Conservation (phyloP, 345 rosid species). For the Stellera chamaejasme region DNA sequence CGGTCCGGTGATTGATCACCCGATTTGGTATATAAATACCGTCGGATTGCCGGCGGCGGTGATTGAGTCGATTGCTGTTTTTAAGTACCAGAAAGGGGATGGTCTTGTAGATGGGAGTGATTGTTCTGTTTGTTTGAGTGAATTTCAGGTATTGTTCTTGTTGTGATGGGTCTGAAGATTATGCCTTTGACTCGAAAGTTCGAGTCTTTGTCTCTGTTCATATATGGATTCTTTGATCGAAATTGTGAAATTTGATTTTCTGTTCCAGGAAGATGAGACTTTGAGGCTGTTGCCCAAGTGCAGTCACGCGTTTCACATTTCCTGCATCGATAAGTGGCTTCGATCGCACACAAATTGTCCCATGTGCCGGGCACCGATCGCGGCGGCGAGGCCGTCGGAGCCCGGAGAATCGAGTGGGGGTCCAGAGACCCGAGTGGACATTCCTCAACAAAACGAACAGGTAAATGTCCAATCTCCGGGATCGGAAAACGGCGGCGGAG, state of each 20-base stretch:
- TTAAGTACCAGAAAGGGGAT: conserved; percentile 34
- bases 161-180: no score
- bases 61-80: conserved; percentile 46
- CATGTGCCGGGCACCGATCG: conserved; percentile 55
- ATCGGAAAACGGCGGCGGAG: conserved; percentile 22
- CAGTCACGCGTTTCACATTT: conserved; percentile 62
- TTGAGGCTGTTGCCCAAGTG: conserved; percentile 66
- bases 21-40: conserved; percentile 62
- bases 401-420: neutral
- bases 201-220: no score
- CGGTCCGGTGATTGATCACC: conserved; percentile 45
- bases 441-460: conserved; percentile 20
- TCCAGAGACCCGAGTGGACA: conserved; percentile 19
- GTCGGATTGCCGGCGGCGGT: conserved; percentile 45
- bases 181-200: no score
- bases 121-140: conserved; percentile 69
- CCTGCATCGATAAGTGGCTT: conserved; percentile 79
- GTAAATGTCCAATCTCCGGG: conserved; percentile 13
- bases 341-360: conserved; percentile 62
- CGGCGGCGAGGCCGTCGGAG: conserved; percentile 5
- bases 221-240: no score
- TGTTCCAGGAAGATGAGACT: conserved; percentile 54
- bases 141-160: conserved; percentile 31
- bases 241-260: no score
- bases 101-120: conserved; percentile 64